phyloP scores from a whole-genome alignment of 2,329 filamentous ascomycete genomes.

The Fusarium ambrosium region DNA sequence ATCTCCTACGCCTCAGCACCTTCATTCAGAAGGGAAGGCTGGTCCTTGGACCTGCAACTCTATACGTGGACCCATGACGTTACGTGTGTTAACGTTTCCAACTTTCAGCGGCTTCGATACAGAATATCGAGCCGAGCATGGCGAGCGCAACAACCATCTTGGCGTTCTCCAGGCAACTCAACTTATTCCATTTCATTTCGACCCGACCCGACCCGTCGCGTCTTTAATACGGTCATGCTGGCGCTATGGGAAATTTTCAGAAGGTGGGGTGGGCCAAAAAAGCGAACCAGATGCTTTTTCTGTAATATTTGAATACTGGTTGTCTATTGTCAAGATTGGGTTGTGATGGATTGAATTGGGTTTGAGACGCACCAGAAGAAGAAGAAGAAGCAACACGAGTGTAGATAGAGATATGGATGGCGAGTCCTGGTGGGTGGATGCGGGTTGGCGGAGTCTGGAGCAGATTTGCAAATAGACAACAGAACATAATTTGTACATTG shows the following conservation, averaged over 20 bases:
- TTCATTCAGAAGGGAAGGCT: neutral
- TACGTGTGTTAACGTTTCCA: conserved; percentile 40
- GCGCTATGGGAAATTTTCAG: conserved; percentile 36
- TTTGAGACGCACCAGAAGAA: neutral
- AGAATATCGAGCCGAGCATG: conserved; percentile 14
- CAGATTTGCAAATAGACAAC: conserved; percentile 19
- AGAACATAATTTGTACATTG: conserved; percentile 14
- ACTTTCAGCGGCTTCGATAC: conserved; percentile 14
- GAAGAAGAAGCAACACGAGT: neutral
- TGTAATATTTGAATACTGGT: conserved; percentile 50
- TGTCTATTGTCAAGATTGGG: conserved; percentile 40
- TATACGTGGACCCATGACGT: conserved; percentile 33
- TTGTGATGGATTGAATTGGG: neutral
- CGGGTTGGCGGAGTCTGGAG: conserved; percentile 33
- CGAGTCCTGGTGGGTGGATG: conserved; percentile 20
- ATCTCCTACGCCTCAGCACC: conserved; percentile 4
- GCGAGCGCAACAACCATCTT: conserved; percentile 5
- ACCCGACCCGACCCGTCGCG: conserved; percentile 22
- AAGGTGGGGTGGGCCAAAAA: conserved; percentile 27
- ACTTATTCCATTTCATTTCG: conserved; percentile 11
- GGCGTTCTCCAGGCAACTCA: conserved; percentile 7
- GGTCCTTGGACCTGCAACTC: conserved; percentile 14
- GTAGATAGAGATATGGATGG: conserved; percentile 31
- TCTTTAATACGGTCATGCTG: conserved; percentile 35
- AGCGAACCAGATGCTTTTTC: conserved; percentile 41